phyloP scores from a whole-genome alignment of 805 yeast genomes.

The Saccharomycopsis microspora region DNA sequence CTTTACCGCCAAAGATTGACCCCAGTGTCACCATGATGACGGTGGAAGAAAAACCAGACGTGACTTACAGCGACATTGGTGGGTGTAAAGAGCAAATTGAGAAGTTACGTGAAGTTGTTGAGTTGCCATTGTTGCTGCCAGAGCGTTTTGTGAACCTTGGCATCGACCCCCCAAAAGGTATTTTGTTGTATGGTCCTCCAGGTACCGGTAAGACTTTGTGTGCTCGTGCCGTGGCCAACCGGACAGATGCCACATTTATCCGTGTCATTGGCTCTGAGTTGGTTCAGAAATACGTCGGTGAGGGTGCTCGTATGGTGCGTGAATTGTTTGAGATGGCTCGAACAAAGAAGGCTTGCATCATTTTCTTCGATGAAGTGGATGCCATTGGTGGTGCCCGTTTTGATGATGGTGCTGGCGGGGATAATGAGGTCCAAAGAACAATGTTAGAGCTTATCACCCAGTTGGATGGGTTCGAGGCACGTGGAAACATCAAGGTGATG shows the following conservation, averaged over 20 bases:
- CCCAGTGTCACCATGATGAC: slow-evolving; percentile 99
- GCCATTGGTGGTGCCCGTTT: slow-evolving; percentile 99
- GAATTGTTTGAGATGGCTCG: slow-evolving; percentile 99
- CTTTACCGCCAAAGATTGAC: slow-evolving; percentile 95
- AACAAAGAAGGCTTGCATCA: slow-evolving; percentile 94
- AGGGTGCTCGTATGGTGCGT: slow-evolving; percentile 99
- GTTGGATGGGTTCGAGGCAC: slow-evolving; percentile 95
- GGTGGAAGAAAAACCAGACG: slow-evolving; percentile 98
- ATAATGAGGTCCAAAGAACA: slow-evolving; percentile 97
- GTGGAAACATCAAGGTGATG: slow-evolving; percentile 98
- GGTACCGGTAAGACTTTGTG: slow-evolving; percentile 98
- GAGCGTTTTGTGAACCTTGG: slow-evolving; percentile 96
- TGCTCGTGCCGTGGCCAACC: slow-evolving; percentile 98
- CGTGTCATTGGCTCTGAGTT: slow-evolving; percentile 97
- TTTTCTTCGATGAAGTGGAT: slow-evolving; percentile 96
- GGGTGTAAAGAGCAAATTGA: slow-evolving; percentile 99
- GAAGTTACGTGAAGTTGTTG: slow-evolving; percentile 91
- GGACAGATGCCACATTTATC: slow-evolving; percentile 98
- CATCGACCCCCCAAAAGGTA: slow-evolving; percentile 98
- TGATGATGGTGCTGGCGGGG: slow-evolving; percentile 99
- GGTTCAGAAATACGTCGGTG: slow-evolving; percentile 98
- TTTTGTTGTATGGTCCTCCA: slow-evolving; percentile 92
- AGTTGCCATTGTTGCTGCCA: slow-evolving; percentile 85
- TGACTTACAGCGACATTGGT: slow-evolving; percentile 95
- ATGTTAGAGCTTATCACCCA: slow-evolving; percentile 98